These are phyloP conservation scores for Alectoria sarmentosa DNA, from an alignment of 495 filamentous ascomycete species.

Conservation along the genomic window DNA sequence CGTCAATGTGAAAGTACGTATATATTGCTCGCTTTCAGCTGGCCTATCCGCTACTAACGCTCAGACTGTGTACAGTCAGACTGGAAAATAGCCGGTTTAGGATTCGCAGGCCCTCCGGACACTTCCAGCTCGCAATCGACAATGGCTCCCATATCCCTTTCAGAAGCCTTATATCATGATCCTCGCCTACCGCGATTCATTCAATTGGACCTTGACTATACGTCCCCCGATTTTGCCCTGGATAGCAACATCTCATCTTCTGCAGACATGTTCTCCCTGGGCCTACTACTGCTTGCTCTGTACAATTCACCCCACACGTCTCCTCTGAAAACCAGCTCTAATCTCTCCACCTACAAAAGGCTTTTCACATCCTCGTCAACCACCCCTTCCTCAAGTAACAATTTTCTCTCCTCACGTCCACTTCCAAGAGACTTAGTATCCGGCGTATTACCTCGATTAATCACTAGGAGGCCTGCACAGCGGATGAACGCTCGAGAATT, in stretches of 20 bases:
- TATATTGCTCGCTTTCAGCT: not conserved
- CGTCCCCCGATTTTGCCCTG: conserved; percentile 86
- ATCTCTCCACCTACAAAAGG: conserved; percentile 72
- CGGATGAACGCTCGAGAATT: conserved; percentile 86
- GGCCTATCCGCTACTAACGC: conserved; percentile 19
- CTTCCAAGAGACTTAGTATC: conserved; percentile 71
- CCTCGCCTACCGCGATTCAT: conserved; percentile 75
- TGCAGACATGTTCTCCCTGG: conserved; percentile 89
- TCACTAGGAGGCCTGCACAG: conserved; percentile 78
- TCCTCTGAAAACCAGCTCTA: conserved; percentile 73
- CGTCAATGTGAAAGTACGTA: conserved; percentile 78
- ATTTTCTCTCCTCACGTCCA: conserved; percentile 70
- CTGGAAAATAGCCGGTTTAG: conserved; percentile 93
- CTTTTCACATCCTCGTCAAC: conserved; percentile 68
- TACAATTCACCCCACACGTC: conserved; percentile 91
- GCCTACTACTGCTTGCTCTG: conserved; percentile 77
- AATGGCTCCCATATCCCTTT: conserved; percentile 67
- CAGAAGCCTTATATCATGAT: conserved; percentile 77
- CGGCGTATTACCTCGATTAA: conserved; percentile 70
- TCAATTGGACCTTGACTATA: conserved; percentile 86
- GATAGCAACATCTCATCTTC: conserved; percentile 74
- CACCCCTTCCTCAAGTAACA: conserved; percentile 69
- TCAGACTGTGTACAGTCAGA: conserved; percentile 56
- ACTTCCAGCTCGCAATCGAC: conserved; percentile 58
- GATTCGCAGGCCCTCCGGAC: conserved; percentile 76